phyloP scores from a whole-genome alignment of 2,329 filamentous ascomycete species.

The Colletotrichum sp. region DNA sequence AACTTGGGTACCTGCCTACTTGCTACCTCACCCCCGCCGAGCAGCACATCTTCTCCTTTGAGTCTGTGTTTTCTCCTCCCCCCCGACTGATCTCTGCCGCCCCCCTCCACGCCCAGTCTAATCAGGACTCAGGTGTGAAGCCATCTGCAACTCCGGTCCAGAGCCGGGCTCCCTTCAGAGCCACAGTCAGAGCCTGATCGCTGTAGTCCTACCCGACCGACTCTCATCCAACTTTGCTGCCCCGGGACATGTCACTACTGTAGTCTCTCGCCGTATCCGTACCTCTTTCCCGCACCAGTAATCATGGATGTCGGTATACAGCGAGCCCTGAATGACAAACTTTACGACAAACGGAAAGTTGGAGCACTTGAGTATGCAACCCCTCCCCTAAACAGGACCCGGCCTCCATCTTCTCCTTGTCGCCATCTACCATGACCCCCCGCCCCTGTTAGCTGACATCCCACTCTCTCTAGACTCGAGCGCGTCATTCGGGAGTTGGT shows the following conservation, averaged over 20 bases:
- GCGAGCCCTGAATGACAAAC: conserved; percentile 93
- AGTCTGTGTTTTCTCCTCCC: neutral
- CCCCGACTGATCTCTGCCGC: neutral
- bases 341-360: conserved; percentile 97
- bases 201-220: neutral
- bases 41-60: neutral
- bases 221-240: neutral
- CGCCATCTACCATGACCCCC: neutral
- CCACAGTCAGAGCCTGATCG: neutral
- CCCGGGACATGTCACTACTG: neutral
- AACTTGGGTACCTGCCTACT: neutral
- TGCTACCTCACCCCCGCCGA: neutral
- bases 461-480: conserved; percentile 70
- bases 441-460: neutral
- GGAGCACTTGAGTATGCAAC: conserved; percentile 87
- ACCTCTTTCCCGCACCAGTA: neutral
- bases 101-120: neutral
- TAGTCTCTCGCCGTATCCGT: neutral
- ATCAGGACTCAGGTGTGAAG: neutral
- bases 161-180: neutral
- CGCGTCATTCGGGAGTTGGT: conserved; percentile 86
- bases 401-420: neutral
- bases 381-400: neutral
- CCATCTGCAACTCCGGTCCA: neutral
- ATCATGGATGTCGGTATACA: conserved; percentile 88